phyloP scores from a whole-genome alignment of 139 green algal genomes.

The Mesostigma viride region DNA sequence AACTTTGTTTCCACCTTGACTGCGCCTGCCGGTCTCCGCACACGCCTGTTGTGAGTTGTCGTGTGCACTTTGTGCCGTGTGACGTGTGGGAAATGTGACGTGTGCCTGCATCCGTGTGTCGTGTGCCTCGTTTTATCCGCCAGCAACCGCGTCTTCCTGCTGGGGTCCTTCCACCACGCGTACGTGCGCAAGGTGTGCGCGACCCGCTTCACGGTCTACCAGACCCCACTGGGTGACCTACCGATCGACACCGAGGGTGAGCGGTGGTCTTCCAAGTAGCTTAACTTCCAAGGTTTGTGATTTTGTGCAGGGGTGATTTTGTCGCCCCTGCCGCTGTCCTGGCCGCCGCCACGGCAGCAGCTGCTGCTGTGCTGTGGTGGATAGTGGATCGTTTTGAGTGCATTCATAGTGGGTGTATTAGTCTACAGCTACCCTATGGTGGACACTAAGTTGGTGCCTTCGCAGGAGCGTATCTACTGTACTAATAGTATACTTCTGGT shows the following conservation, averaged over 20 bases:
- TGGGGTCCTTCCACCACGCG: constrained; percentile 77
- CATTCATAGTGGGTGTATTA: not conserved
- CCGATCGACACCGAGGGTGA: constrained; percentile 58
- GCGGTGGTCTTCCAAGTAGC: not conserved
- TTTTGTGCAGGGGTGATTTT: not conserved
- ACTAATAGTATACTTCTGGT: too few relatives aligned
- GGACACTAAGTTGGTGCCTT: too few relatives aligned
- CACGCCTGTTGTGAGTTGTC: not conserved
- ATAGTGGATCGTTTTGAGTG: not conserved
- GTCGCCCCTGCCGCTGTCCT: not conserved
- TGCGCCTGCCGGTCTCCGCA: not conserved
- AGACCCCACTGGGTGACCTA: constrained; percentile 67
- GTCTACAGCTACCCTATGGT: not conserved
- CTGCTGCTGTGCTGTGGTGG: not conserved
- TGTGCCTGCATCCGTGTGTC: not conserved
- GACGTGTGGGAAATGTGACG: not conserved
- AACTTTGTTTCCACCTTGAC: not conserved
- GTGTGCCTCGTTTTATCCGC: not conserved
- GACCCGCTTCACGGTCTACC: constrained; percentile 46
- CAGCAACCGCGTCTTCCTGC: constrained; percentile 31
- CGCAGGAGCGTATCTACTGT: too few relatives aligned
- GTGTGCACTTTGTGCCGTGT: not conserved
- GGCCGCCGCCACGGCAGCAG: not conserved
- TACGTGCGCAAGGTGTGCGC: constrained; percentile 66
- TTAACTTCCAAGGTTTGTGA: not conserved